Evolutionary conservation across 371 early-diverging fungal genomes (phyloP).

Genomic region (Paraphysoderma sedebokerense): DNA sequence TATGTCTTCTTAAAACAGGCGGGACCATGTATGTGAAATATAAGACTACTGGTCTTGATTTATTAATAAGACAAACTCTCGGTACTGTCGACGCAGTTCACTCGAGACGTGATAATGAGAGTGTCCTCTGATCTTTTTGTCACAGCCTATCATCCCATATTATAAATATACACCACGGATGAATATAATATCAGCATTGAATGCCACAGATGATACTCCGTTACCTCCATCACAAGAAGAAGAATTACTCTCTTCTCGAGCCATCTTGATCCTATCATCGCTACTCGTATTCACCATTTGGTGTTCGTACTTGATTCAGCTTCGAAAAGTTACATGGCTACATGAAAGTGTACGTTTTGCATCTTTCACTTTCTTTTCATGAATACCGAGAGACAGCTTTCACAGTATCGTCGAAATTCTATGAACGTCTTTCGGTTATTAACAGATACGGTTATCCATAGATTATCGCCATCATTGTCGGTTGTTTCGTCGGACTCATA

Average conservation of each 20-base stretch:
- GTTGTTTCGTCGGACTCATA: slow-evolving; percentile 70
- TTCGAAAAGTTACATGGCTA: slow-evolving; percentile 58
- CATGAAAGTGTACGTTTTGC: slow-evolving; percentile 59
- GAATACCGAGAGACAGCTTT: too few relatives aligned
- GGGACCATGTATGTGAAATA: too few relatives aligned
- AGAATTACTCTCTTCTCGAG: slow-evolving; percentile 63
- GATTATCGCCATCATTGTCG: slow-evolving; percentile 13
- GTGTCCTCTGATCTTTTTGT: too few relatives aligned
- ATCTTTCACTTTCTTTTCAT: not conserved
- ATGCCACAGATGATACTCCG: too few relatives aligned
- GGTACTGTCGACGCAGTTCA: too few relatives aligned
- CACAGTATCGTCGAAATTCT: not conserved
- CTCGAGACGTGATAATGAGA: too few relatives aligned
- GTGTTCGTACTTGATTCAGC: slow-evolving; percentile 68
- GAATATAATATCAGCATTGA: too few relatives aligned
- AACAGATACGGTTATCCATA: not conserved
- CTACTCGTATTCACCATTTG: slow-evolving; percentile 67
- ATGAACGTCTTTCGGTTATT: not conserved
- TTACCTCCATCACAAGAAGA: slow-evolving; percentile 33
- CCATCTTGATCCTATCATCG: slow-evolving; percentile 62
- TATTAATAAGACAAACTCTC: too few relatives aligned
- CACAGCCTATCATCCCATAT: too few relatives aligned
- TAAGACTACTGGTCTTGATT: too few relatives aligned
- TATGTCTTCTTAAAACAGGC: too few relatives aligned
- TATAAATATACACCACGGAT: too few relatives aligned